Conservation (phyloP, 768 basidiomycete genomes). For the Lactarius tabidus region DNA sequence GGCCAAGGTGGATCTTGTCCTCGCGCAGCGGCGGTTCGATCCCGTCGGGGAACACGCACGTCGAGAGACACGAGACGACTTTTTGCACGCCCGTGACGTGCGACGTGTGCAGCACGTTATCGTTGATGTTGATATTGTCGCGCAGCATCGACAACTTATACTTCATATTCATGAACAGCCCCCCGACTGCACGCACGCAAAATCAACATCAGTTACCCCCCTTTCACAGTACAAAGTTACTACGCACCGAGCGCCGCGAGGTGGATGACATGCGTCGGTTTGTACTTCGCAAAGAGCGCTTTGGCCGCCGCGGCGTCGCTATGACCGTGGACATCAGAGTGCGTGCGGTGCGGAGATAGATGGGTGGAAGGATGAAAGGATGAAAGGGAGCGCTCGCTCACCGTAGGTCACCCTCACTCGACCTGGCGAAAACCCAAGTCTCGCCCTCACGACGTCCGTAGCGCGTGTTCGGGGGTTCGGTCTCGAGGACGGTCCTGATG, state of each 20-base stretch:
- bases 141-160: constrained; percentile 92
- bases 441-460: constrained; percentile 76
- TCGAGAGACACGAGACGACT: constrained; percentile 91
- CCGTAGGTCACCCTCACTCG: constrained; percentile 81
- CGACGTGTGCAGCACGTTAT: constrained; percentile 79
- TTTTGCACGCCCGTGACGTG: constrained; percentile 63
- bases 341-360: background rate
- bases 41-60: constrained; percentile 96
- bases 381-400: constrained; percentile 38
- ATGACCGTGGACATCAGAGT: constrained; percentile 68
- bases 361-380: background rate
- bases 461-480: constrained; percentile 68
- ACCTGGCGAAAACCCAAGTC: constrained; percentile 80
- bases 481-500: constrained; percentile 72
- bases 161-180: constrained; percentile 94
- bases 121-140: constrained; percentile 93
- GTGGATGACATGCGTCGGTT: constrained; percentile 95
- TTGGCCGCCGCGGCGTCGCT: constrained; percentile 69
- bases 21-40: constrained; percentile 91
- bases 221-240: background rate
- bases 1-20: constrained; percentile 85
- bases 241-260: constrained; percentile 80
- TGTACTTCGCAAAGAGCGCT: constrained; percentile 81
- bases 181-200: constrained; percentile 60
- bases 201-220: background rate